A percentile compares a stretch with the other conserved stretches of the same genome.
phyloP scores from a whole-genome alignment of 768 basidiomycete species.

The Rhodotorula sphaerocarpa region DNA sequence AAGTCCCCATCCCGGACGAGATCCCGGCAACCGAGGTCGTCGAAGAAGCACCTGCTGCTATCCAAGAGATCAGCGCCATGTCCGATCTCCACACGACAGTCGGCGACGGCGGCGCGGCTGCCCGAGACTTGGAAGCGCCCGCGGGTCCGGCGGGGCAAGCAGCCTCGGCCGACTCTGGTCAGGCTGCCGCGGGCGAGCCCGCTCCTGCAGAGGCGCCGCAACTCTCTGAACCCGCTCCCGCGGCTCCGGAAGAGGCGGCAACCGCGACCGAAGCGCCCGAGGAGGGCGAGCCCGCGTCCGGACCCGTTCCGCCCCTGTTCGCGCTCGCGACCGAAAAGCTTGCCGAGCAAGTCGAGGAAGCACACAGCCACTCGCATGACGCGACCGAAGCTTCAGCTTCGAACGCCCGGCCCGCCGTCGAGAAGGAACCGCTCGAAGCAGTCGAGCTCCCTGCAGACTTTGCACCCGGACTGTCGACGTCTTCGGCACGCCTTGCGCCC shows the following conservation, averaged over 20 bases:
- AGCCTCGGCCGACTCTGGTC: neutral
- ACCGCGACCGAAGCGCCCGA: neutral
- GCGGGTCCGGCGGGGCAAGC: neutral
- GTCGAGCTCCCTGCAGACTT: slow-evolving; percentile 1
- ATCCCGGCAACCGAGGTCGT: neutral
- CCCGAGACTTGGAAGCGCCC: neutral
- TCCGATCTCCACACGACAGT: neutral
- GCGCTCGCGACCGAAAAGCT: neutral
- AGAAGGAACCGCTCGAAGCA: slow-evolving; percentile 11
- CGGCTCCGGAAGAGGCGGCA: neutral
- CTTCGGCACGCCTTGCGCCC: slow-evolving; percentile 3
- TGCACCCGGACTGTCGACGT: neutral
- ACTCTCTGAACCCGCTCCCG: too few species aligned
- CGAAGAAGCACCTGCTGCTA: neutral
- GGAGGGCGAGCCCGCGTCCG: neutral
- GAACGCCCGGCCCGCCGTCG: neutral
- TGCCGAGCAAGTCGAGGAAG: neutral
- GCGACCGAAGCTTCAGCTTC: neutral
- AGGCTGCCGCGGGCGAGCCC: neutral
- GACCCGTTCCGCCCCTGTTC: neutral
- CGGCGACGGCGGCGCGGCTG: neutral
- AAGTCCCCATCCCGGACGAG: neutral
- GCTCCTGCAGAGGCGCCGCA: neutral
- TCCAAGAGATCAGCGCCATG: neutral
- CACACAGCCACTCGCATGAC: neutral